Evolutionary conservation across 306 rosid species (phyloP).

Genomic region (Fragaria nilgerrensis): DNA sequence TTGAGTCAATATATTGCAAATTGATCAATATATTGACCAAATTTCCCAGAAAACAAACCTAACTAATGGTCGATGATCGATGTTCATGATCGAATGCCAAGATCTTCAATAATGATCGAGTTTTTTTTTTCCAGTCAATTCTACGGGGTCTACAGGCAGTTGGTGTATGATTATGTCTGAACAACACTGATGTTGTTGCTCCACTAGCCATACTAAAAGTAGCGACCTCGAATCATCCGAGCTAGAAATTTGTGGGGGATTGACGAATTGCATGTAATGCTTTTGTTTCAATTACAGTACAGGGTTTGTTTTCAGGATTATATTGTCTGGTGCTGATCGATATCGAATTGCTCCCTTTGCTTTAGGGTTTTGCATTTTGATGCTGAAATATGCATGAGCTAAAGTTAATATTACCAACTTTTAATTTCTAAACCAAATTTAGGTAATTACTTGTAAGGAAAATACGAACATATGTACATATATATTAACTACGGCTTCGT

Average conservation of each 20-base stretch:
- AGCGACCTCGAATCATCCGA: not conserved
- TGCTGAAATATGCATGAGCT: not conserved
- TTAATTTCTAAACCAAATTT: not conserved
- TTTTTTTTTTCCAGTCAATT: conserved; percentile 28
- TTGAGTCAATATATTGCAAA: too few relatives aligned
- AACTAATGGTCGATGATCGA: not conserved
- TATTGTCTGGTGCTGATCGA: not conserved
- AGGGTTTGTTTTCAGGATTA: not conserved
- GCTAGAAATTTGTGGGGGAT: not conserved
- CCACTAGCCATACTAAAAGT: conserved; percentile 20
- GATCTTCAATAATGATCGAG: conserved; percentile 31
- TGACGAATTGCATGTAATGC: not conserved
- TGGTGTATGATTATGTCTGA: conserved; percentile 36
- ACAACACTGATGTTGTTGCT: conserved; percentile 25
- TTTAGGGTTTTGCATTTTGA: not conserved
- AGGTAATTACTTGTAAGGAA: not conserved
- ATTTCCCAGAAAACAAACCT: not conserved
- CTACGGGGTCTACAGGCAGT: conserved; percentile 41
- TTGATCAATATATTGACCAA: too few relatives aligned
- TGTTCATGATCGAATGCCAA: not conserved
- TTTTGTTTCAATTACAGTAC: not conserved
- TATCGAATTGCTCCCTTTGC: not conserved
- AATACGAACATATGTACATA: too few relatives aligned
- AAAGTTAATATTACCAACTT: not conserved
- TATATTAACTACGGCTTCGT: too few relatives aligned